Base-by-base conservation (phyloP, 2,329 filamentous ascomycete genomes). In the Talaromyces sp. region DNA sequence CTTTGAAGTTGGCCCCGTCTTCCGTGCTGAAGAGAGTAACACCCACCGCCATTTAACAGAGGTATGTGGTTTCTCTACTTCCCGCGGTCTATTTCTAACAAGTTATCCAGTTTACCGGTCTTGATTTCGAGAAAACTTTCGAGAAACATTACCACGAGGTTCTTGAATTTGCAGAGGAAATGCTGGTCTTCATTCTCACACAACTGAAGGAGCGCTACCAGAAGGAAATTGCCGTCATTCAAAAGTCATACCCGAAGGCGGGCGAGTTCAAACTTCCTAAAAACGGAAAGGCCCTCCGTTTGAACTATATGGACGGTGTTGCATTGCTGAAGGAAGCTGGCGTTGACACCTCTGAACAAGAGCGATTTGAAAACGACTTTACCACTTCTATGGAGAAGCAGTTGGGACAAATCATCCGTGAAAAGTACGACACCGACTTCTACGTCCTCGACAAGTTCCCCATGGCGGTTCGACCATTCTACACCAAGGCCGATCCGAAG, bases 391-490 rank as follows among this genome's bases (percentile, higher is more conserved):
- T 80, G 74, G 79, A 81, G 69, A 81, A 75, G 79, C 90, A 88
- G n/a, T 87, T 97, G 9, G 94, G 94, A 61, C 87, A 86, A 27
- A 82, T 97, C 54, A 86, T 97, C 66, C 88, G 90, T 60, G 83
- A 90, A 68, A 97, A 96, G 79, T 96, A 89, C 83, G 85, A 89
- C 72, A 94, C 92, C 62, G 94, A 99, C 79, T 97, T 97, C 80
- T 97, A 96, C 79, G 88, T 95, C 24, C 84, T 99, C 64, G 93
- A 97, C 81, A 94, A 97, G 78, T 99, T 96, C 82, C 94, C 94
- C 51, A 87, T 94, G 75, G 81, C 82, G 41, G 90, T 94, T 21
- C 86, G 94, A 31, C 93, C 93, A 5, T 96, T 96, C 77, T 97
- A 97, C 77, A 92, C 93, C 63, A 91, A 93, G 80, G 86, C 90